These are phyloP conservation scores for Boletus reticuloceps DNA, from an alignment of 768 basidiomycete species.

Conservation along the genomic window DNA sequence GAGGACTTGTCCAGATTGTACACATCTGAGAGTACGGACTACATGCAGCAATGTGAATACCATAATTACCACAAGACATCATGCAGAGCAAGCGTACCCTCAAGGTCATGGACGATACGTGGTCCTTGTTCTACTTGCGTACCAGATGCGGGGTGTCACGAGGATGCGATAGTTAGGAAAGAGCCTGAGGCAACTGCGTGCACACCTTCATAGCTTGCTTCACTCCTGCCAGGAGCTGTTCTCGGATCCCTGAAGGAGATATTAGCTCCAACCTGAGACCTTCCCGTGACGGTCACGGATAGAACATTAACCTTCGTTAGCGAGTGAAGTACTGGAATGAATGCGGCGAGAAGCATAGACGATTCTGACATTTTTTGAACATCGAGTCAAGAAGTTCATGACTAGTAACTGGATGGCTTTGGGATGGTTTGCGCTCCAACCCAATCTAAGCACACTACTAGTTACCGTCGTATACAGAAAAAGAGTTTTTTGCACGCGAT, in stretches of 20 bases:
- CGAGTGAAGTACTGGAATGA: constrained; percentile 10
- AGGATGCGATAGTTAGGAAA: background rate
- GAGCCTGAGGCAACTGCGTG: background rate
- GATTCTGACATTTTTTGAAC: constrained; percentile 10
- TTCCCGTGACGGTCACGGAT: background rate
- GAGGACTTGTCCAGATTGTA: constrained; percentile 63
- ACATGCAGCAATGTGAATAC: background rate
- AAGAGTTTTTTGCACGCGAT: constrained; percentile 3
- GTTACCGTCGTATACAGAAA: no score
- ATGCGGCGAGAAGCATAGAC: constrained; percentile 1
- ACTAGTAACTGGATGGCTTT: background rate
- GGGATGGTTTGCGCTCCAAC: no score
- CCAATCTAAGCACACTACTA: background rate
- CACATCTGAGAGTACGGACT: constrained; percentile 71
- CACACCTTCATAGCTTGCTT: constrained; percentile 70
- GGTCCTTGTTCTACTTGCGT: constrained; percentile 49
- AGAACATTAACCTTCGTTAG: constrained; percentile 21
- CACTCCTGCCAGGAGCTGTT: constrained; percentile 49
- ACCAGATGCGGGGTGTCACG: background rate
- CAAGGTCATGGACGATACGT: constrained; percentile 52
- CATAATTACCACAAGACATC: background rate
- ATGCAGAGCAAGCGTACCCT: constrained; percentile 40
- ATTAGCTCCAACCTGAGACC: background rate
- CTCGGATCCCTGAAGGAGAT: constrained; percentile 46
- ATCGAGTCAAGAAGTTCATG: constrained; percentile 17